Evolutionary conservation across 495 filamentous ascomycete species (phyloP), one percentile per base, ranked within the genome.

Genomic region (Penicillium roqueforti): DNA sequence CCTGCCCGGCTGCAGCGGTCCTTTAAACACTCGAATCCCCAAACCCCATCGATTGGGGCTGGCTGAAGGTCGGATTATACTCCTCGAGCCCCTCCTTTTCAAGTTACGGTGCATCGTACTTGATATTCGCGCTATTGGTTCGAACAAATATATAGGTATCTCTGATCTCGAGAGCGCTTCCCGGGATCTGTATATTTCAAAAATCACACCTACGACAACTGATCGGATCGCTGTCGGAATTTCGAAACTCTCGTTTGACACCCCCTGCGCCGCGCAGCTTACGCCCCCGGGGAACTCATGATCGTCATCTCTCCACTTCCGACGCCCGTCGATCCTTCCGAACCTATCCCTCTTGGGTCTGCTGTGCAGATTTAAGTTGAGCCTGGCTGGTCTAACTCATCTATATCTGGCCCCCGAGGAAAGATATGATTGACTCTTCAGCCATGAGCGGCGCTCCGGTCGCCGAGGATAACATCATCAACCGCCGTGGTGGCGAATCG

Each of bases 391-490:
- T 49, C 65, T 68, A 50, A 66, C 60, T 64, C 59, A 59, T 47
- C 32, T 53, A 52, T 41, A 52, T 25, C 41, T 52, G 31, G 34
- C 32, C 50, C 54, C 57, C 48, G 60, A 68, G 56, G 62, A 54
- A 57, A 56, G 59, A 64, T 25, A 75, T 75, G 72, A 67, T 66
- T 58, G 70, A 73, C 45, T 54, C 67, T 60, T 66, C 65, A 53
- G 53, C 58, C 32, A 62, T 67, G 57, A 72, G 59, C 57, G 80
- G 79, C 57, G 83, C 79, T 47, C 83, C 80, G 41, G 80, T 91
- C 53, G 84, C 88, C 32, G 87, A 86, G 61, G 80, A 88, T 68
- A 95, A 92, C 67, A 95, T 98, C 70, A 95, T 97, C 76, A 98
- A 97, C 70, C 87, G 88, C 65, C 85, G 82, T 54, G 95, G 91